phyloP scores from a whole-genome alignment of 352 stramenopile genomes.

The Pythium grandisporangium region DNA sequence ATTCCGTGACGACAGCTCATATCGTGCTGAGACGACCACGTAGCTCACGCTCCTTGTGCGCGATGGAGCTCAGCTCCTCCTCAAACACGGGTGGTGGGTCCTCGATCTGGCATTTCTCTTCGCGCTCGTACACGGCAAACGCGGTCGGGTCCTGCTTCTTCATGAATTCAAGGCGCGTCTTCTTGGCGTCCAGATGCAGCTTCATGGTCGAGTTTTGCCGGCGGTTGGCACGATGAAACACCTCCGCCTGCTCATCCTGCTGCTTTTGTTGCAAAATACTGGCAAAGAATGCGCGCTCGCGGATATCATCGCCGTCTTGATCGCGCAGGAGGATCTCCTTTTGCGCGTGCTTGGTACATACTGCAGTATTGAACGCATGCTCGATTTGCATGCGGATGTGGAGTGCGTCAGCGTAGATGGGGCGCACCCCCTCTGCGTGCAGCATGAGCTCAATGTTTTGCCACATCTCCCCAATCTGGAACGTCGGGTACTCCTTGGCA shows the following conservation, averaged over 20 bases:
- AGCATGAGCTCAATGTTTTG: conserved; percentile 56
- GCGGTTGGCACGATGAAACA: conserved; percentile 36
- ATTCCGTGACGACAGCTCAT: not conserved
- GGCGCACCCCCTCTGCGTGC: conserved; percentile 47
- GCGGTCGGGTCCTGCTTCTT: conserved; percentile 42
- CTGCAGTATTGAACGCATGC: conserved; percentile 53
- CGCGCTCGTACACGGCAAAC: conserved; percentile 37
- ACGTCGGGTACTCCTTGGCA: conserved; percentile 63
- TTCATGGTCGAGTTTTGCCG: conserved; percentile 68
- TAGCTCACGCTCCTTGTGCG: conserved; percentile 48
- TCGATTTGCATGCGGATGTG: conserved; percentile 67
- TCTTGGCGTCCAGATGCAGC: conserved; percentile 68
- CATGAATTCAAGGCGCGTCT: conserved; percentile 62
- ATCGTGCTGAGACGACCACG: conserved; percentile 46
- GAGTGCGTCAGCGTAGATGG: conserved; percentile 69
- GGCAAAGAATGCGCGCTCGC: conserved; percentile 38
- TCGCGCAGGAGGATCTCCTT: conserved; percentile 31
- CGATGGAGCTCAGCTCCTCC: conserved; percentile 33
- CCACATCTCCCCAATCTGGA: conserved; percentile 64
- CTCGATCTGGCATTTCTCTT: conserved; percentile 27
- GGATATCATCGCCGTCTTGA: conserved; percentile 3
- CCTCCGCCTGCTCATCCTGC: conserved; percentile 52
- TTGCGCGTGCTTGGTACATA: conserved; percentile 55
- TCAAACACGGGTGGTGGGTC: conserved; percentile 39
- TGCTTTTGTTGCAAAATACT: conserved; percentile 54